These are phyloP conservation scores for Phytophthora meadii DNA, from an alignment of 352 stramenopile genomes.

Conservation along the genomic window DNA sequence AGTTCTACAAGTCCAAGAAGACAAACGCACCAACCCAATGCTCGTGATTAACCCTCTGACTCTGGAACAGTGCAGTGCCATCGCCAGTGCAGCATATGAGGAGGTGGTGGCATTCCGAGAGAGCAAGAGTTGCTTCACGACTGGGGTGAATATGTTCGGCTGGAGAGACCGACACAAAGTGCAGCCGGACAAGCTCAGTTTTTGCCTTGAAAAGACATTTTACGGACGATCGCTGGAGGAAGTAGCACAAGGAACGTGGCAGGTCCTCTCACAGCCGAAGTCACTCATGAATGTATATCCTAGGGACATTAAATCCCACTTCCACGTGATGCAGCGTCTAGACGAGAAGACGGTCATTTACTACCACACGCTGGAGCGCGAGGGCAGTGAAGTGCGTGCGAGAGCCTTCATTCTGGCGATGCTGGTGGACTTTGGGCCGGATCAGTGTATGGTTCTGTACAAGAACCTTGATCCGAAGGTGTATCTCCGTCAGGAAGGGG, in stretches of 20 bases:
- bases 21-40: conserved; percentile 40
- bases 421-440: conserved; percentile 40
- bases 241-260: conserved; percentile 45
- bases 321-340: conserved; percentile 66
- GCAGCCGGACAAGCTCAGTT: conserved; percentile 49
- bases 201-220: conserved; percentile 66
- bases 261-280: conserved; percentile 47
- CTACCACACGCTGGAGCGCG: conserved; percentile 66
- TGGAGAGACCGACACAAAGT: conserved; percentile 61
- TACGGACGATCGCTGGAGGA: conserved; percentile 30
- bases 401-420: conserved; percentile 57
- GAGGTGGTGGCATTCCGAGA: conserved; percentile 53
- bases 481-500: conserved; percentile 50
- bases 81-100: conserved; percentile 43
- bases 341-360: conserved; percentile 60
- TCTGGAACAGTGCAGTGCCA: conserved; percentile 39
- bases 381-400: conserved; percentile 41
- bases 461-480: conserved; percentile 49
- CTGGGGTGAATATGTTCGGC: conserved; percentile 56
- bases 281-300: conserved; percentile 48
- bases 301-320: conserved; percentile 48
- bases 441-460: conserved; percentile 47
- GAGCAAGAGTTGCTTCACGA: conserved; percentile 48
- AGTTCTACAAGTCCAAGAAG: conserved; percentile 37
- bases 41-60: conserved; percentile 45